Conservation (phyloP, 768 basidiomycete genomes). For the Auricularia sp. region DNA sequence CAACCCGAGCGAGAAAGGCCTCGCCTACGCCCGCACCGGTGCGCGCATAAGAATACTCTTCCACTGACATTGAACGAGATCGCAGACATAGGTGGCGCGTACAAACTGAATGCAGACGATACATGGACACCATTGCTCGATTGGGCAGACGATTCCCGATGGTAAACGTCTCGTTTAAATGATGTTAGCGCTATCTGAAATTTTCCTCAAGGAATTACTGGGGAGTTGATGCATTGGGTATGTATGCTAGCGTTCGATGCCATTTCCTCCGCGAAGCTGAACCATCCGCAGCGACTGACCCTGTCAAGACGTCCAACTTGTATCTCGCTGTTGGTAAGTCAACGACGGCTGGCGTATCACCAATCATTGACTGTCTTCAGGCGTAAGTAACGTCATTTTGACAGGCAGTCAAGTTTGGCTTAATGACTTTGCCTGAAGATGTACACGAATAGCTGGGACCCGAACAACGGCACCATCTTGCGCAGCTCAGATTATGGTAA, state of each 20-base stretch:
- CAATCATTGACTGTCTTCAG: too few relatives aligned
- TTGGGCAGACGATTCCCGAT: constrained; percentile 37
- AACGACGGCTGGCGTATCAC: too few relatives aligned
- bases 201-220: constrained; percentile 27
- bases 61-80: neutral
- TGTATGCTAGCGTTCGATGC: neutral
- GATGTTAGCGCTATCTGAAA: neutral
- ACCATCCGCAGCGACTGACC: constrained; percentile 28
- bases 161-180: constrained; percentile 26
- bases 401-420: too few relatives aligned
- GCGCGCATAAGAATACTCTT: constrained; percentile 11
- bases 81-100: constrained; percentile 31
- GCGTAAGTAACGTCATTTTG: too few relatives aligned
- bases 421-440: constrained; percentile 10
- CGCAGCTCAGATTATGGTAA: constrained; percentile 48
- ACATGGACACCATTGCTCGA: constrained; percentile 55
- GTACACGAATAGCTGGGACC: constrained; percentile 43
- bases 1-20: constrained; percentile 48
- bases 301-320: constrained; percentile 43
- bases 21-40: constrained; percentile 58
- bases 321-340: constrained; percentile 31
- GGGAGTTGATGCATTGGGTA: constrained; percentile 54
- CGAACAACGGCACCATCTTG: constrained; percentile 53
- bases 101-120: constrained; percentile 50
- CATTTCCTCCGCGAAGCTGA: neutral